These are phyloP conservation scores for Micractinium conductrix DNA, from an alignment of 139 green algal genomes.

Conservation along the genomic window DNA sequence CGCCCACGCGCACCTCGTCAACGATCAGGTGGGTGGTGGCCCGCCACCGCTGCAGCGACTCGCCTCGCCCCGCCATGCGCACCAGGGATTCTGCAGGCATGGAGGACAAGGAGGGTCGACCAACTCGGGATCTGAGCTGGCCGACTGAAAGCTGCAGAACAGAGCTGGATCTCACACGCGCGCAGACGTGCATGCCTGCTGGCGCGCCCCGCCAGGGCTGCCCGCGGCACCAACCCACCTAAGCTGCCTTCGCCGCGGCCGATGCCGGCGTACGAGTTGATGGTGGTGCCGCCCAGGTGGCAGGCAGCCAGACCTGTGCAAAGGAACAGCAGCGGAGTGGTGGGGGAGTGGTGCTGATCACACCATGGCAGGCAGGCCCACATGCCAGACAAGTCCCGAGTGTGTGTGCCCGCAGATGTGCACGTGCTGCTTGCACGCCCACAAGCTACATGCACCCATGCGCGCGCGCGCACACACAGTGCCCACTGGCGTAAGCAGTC, in stretches of 20 bases:
- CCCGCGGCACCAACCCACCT: not conserved
- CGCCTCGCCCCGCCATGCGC: constrained; percentile 14
- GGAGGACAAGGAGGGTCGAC: not conserved
- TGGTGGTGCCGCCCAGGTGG: constrained; percentile 60
- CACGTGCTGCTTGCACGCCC: no score
- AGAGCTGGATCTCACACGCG: no score
- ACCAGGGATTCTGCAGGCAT: constrained; percentile 31
- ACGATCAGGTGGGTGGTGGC: constrained; percentile 57
- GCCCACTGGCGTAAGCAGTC: no score
- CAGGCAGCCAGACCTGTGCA: constrained; percentile 59
- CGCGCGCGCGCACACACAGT: no score
- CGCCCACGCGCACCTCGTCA: constrained; percentile 54
- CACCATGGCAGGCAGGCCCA: no score
- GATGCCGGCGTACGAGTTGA: constrained; percentile 69
- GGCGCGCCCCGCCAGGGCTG: not conserved
- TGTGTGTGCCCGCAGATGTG: no score
- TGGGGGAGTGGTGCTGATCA: not conserved
- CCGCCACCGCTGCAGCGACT: constrained; percentile 50
- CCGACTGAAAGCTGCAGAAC: no score
- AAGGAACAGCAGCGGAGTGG: constrained; percentile 2
- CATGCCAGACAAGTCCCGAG: no score
- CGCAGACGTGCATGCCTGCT: not conserved
- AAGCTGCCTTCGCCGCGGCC: constrained; percentile 44
- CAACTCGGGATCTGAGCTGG: no score
- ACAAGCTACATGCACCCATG: no score